Percentiles rank a stretch among this genome's conserved stretches.
These are phyloP conservation scores for Claviceps sp. DNA, from an alignment of 2,329 filamentous ascomycete species.

Conservation along the genomic window DNA sequence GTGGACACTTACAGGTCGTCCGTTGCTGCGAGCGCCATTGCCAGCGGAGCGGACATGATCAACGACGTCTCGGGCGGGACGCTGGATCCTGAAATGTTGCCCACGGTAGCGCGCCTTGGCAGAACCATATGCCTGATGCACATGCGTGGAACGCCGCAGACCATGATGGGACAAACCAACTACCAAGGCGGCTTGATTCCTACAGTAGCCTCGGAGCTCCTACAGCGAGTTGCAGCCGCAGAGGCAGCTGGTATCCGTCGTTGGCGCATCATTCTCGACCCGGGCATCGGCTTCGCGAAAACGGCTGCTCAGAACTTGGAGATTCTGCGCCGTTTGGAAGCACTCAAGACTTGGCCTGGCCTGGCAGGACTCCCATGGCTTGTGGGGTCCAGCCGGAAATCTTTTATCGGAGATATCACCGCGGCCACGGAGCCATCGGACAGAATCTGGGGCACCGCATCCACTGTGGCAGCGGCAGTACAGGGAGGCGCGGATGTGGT, in stretches of 20 bases:
- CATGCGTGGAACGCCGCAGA: slow-evolving; percentile 77
- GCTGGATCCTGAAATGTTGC: slow-evolving; percentile 69
- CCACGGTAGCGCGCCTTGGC: slow-evolving; percentile 62
- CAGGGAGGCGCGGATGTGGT: slow-evolving; percentile 84
- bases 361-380: slow-evolving; percentile 71
- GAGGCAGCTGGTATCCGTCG: slow-evolving; percentile 69
- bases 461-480: slow-evolving; percentile 73
- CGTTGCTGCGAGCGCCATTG: slow-evolving; percentile 65
- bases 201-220: slow-evolving; percentile 54
- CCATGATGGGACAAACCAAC: slow-evolving; percentile 56
- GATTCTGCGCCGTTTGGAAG: slow-evolving; percentile 53
- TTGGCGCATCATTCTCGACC: slow-evolving; percentile 92
- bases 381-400: slow-evolving; percentile 77
- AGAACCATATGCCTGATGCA: slow-evolving; percentile 81
- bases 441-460: slow-evolving; percentile 74
- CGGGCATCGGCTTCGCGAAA: slow-evolving; percentile 91
- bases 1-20: slow-evolving; percentile 84
- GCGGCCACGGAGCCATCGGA: slow-evolving; percentile 57
- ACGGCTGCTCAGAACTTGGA: slow-evolving; percentile 67
- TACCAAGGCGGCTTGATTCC: slow-evolving; percentile 58
- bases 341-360: slow-evolving; percentile 50
- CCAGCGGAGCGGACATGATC: slow-evolving; percentile 76
- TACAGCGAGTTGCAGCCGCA: slow-evolving; percentile 56
- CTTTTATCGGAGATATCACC: slow-evolving; percentile 74
- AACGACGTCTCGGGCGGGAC: slow-evolving; percentile 84